Evolutionary conservation across 2,329 filamentous ascomycete genomes (phyloP).

Genomic region (Lasiodiplodia hormozganensis): DNA sequence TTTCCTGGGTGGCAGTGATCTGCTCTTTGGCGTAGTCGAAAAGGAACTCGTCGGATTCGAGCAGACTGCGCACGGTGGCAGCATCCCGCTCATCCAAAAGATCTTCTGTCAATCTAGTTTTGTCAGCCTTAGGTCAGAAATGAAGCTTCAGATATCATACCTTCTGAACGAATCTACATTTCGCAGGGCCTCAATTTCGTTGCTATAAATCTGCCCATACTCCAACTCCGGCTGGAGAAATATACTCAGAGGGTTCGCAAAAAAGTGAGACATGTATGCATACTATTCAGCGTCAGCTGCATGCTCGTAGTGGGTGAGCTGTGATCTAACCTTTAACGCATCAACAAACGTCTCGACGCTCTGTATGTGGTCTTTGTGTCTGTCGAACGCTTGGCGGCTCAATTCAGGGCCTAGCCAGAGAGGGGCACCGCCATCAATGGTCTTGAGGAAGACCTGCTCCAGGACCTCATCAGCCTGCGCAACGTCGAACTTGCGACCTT

Average conservation of each 20-base stretch:
- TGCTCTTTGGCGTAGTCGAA: conserved; percentile 50
- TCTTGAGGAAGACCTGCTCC: conserved; percentile 73
- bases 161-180: conserved; percentile 72
- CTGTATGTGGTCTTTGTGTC: conserved; percentile 78
- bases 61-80: conserved; percentile 58
- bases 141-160: conserved; percentile 32
- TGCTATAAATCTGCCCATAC: conserved; percentile 56
- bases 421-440: conserved; percentile 64
- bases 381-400: conserved; percentile 68
- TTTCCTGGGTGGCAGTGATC: conserved; percentile 47
- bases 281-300: conserved; percentile 62
- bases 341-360: conserved; percentile 76
- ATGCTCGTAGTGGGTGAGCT: no score
- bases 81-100: conserved; percentile 45
- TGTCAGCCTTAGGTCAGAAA: conserved; percentile 25
- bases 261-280: conserved; percentile 86
- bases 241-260: conserved; percentile 76
- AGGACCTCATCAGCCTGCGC: conserved; percentile 75
- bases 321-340: conserved; percentile 66
- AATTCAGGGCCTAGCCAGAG: conserved; percentile 71
- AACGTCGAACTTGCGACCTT: conserved; percentile 78
- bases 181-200: conserved; percentile 72
- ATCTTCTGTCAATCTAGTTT: conserved; percentile 44
- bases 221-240: conserved; percentile 56
- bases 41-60: conserved; percentile 67